Evolutionary conservation across 352 stramenopile genomes (phyloP).

Genomic region (Phytophthora litchii): DNA sequence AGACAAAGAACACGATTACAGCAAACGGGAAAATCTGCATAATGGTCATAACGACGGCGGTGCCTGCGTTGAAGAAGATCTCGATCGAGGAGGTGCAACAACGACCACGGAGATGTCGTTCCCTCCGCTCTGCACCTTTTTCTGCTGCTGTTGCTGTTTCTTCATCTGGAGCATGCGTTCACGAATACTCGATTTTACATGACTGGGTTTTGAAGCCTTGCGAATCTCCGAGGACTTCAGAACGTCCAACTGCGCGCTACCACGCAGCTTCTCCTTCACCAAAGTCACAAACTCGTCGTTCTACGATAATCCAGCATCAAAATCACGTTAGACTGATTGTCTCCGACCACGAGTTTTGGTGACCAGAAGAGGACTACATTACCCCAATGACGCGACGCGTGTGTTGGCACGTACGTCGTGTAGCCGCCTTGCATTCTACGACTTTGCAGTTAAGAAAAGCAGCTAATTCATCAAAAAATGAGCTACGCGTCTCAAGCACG

Average conservation of each 20-base stretch:
- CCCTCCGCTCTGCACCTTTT: conserved; percentile 34
- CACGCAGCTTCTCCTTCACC: conserved; percentile 64
- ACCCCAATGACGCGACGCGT: conserved; percentile 57
- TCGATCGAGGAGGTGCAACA: conserved; percentile 22
- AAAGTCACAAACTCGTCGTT: conserved; percentile 55
- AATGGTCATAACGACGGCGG: conserved; percentile 41
- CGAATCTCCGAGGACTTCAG: conserved; percentile 65
- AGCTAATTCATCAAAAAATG: conserved; percentile 62
- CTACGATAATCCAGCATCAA: conserved; percentile 25
- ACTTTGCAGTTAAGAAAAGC: conserved; percentile 71
- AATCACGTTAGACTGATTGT: conserved; percentile 10
- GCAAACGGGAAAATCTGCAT: conserved; percentile 24
- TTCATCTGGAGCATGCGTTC: conserved; percentile 65
- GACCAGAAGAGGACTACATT: neutral
- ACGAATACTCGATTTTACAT: conserved; percentile 53
- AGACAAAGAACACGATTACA: conserved; percentile 31
- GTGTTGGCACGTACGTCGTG: conserved; percentile 57
- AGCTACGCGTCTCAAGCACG: conserved; percentile 44
- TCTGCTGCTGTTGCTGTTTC: conserved; percentile 44
- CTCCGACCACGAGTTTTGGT: neutral
- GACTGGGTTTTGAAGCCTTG: conserved; percentile 35
- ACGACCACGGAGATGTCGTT: conserved; percentile 37
- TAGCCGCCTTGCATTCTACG: conserved; percentile 69
- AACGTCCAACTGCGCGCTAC: conserved; percentile 58
- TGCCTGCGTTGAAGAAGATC: conserved; percentile 23